Percentiles rank a stretch among this genome's conserved stretches.
These are phyloP conservation scores for Penicillium sp. DNA, from an alignment of 2,329 filamentous ascomycete genomes.

Conservation along the genomic window DNA sequence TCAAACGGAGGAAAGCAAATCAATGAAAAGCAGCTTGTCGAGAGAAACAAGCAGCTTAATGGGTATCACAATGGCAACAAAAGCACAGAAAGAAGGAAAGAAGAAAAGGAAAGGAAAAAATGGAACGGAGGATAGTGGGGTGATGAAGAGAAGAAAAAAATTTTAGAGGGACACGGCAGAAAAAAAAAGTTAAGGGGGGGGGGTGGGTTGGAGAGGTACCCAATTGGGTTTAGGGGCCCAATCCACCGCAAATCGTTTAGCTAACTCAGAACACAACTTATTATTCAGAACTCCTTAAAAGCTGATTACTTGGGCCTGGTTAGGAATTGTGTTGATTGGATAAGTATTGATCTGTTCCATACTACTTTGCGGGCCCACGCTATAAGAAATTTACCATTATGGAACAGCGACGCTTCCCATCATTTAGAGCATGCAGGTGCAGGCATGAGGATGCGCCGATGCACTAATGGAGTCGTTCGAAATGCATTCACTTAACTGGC, in stretches of 20 bases:
- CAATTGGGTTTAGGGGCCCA: conserved; percentile 15
- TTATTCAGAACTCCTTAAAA: no score
- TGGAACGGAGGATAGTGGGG: conserved; percentile 16
- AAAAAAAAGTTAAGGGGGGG: conserved; percentile 20
- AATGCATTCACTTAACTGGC: no score
- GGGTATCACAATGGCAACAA: conserved; percentile 26
- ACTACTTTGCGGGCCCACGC: no score
- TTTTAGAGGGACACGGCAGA: conserved; percentile 6
- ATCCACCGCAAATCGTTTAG: conserved; percentile 1
- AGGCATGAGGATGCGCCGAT: no score
- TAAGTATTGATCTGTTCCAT: no score
- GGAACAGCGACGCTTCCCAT: no score
- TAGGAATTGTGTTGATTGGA: no score
- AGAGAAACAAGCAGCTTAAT: conserved; percentile 25
- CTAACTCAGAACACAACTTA: no score
- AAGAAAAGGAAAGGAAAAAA: conserved; percentile 19
- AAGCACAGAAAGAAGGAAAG: conserved; percentile 9
- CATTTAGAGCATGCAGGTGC: no score
- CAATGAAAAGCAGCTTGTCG: conserved; percentile 25
- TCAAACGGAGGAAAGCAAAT: conserved; percentile 9
- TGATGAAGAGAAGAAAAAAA: conserved; percentile 12
- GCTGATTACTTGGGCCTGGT: no score
- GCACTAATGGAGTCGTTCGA: no score
- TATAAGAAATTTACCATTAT: no score
- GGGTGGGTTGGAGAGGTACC: conserved; percentile 3